phyloP scores from a whole-genome alignment of 2,329 filamentous ascomycete genomes.

The Calonectria hawksworthii region DNA sequence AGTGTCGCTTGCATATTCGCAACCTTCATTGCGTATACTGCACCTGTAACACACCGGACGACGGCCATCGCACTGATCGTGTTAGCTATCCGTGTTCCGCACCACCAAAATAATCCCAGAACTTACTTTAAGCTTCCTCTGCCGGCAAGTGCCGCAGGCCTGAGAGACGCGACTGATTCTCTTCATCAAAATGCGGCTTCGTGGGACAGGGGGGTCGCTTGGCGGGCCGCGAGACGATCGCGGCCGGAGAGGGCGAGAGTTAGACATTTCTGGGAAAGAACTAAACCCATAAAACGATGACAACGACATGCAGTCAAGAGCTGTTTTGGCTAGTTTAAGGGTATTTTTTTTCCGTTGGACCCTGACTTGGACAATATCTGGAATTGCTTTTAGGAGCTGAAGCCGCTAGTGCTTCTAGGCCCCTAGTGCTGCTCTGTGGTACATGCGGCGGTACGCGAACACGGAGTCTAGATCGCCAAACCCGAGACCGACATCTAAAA shows the following conservation, averaged over 20 bases:
- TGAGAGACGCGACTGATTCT: neutral
- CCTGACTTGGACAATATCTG: neutral
- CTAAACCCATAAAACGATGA: neutral
- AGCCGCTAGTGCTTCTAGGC: neutral
- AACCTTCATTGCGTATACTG: neutral
- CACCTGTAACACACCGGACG: neutral
- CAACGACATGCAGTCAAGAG: neutral
- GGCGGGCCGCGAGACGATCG: neutral
- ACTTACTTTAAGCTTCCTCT: neutral
- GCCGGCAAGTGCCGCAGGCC: neutral
- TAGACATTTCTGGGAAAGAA: neutral
- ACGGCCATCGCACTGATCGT: neutral
- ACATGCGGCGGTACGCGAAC: neutral
- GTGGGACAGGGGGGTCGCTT: neutral
- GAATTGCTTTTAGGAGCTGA: slow-evolving; percentile 9
- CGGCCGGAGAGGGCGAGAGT: slow-evolving; percentile 4
- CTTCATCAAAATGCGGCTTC: neutral
- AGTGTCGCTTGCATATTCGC: neutral
- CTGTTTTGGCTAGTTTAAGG: neutral
- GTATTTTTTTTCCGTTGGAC: neutral
- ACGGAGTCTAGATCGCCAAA: neutral
- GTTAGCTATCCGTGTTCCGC: neutral
- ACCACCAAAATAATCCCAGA: no score
- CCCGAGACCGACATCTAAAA: neutral
- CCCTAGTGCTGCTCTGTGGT: neutral